Conservation (phyloP, 768 basidiomycete species). For the Tubosaeta sp. region DNA sequence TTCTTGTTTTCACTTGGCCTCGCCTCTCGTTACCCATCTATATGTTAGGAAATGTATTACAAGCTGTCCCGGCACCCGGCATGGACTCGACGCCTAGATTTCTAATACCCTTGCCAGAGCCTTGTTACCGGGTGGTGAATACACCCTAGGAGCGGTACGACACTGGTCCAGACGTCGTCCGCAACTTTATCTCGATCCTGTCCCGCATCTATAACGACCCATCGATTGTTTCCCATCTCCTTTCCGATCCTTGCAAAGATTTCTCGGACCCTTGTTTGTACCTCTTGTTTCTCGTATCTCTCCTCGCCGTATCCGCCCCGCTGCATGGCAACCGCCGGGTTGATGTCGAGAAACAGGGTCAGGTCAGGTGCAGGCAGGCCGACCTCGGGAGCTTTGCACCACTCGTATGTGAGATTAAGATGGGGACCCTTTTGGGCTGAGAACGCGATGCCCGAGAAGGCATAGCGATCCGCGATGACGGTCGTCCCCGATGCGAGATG, state of each 20-base stretch:
- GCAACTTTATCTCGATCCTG: constrained; percentile 45
- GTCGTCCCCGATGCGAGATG: constrained; percentile 60
- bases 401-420: constrained; percentile 60
- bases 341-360: constrained; percentile 80
- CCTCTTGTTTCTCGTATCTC: constrained; percentile 77
- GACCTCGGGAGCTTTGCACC: constrained; percentile 85
- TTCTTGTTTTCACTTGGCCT: constrained; percentile 8
- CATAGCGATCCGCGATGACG: constrained; percentile 89
- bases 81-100: constrained; percentile 1
- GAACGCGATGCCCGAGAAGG: constrained; percentile 95
- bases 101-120: constrained; percentile 41
- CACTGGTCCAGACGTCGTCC: constrained; percentile 50
- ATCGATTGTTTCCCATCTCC: constrained; percentile 45
- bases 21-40: constrained; percentile 18
- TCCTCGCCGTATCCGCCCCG: constrained; percentile 85
- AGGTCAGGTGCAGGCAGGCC: constrained; percentile 87
- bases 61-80: constrained; percentile 7
- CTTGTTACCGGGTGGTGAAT: constrained; percentile 40
- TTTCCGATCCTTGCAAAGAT: constrained; percentile 54
- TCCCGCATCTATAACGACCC: constrained; percentile 62
- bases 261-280: constrained; percentile 62
- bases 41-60: constrained; percentile 27
- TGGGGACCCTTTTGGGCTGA: constrained; percentile 49
- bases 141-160: constrained; percentile 39
- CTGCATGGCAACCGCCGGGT: constrained; percentile 58